These are phyloP conservation scores for Ciborinia camelliae DNA, from an alignment of 2,329 filamentous ascomycete species.

Conservation along the genomic window DNA sequence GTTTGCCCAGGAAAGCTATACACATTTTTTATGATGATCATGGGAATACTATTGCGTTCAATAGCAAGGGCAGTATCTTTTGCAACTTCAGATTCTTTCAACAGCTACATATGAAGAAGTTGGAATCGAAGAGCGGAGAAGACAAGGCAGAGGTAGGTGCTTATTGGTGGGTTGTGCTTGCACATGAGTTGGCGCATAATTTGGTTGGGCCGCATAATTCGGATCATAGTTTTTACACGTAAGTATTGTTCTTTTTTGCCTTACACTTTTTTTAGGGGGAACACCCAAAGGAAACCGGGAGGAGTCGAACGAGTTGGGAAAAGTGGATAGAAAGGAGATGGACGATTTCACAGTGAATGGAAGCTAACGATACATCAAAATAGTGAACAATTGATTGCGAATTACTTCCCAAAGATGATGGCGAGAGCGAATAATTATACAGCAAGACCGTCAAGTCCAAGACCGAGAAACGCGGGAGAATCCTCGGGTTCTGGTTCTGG, in stretches of 20 bases:
- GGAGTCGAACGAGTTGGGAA: background rate
- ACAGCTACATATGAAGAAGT: slow-evolving; percentile 64
- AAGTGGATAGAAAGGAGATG: background rate
- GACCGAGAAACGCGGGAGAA: no score
- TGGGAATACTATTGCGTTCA: slow-evolving; percentile 88
- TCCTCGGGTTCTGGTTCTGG: no score
- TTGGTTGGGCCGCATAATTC: slow-evolving; percentile 74
- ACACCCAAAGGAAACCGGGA: no score
- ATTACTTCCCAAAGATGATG: slow-evolving; percentile 72
- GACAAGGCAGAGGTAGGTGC: slow-evolving; percentile 66
- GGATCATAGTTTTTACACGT: slow-evolving; percentile 80
- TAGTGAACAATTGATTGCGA: slow-evolving; percentile 72
- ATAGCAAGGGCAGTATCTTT: slow-evolving; percentile 80
- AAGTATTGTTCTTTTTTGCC: slow-evolving; percentile 35
- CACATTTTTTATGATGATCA: slow-evolving; percentile 84
- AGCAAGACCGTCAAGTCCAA: background rate
- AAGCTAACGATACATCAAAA: background rate
- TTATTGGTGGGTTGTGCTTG: slow-evolving; percentile 95
- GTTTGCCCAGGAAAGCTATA: slow-evolving; percentile 62
- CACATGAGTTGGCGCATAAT: slow-evolving; percentile 95
- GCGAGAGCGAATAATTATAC: slow-evolving; percentile 27
- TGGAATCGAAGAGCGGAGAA: slow-evolving; percentile 41
- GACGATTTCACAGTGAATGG: background rate
- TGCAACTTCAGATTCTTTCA: slow-evolving; percentile 89
- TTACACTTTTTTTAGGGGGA: background rate